Base-by-base conservation (phyloP, 495 filamentous ascomycete genomes). In the Podospora bellae-mahoneyi region DNA sequence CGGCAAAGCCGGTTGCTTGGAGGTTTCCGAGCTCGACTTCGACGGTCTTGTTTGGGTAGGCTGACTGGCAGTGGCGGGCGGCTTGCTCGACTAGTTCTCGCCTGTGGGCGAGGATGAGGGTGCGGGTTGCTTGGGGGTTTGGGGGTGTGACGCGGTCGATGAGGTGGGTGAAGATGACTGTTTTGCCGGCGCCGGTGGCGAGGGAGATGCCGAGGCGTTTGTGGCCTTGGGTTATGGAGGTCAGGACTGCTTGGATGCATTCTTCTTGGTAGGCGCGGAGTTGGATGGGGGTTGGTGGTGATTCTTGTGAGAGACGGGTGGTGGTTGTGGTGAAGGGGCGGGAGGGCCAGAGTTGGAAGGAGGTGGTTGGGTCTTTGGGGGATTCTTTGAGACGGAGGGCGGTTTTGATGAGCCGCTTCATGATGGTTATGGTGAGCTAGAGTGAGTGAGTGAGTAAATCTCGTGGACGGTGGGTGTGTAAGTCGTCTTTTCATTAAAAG, bases 71-170 rank as follows among this genome's bases (percentile, higher is more conserved):
- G 75, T 98, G 94, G 3, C 84, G 83, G 7, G 90, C 92, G 13
- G 95, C 95, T 80, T 99, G 95, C 72, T 98, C 92, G 48, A 97
- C 93, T n/a, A 99, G 89, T 78, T 99, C 95, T 53, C 89, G 88
- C 10, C 96, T 87, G 80, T 99, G 95, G 57, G 90, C 95, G 26
- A 99, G 82, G 68, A 99, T 97, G 68, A 99, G 84, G 0, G 93
- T 96, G 74, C 92, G 92, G 4, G 86, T 86, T 16, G 90, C 89
- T 44, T 70, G 60, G 39, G 84, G 75, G 58, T 83, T 79, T n/a
- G 76, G 81, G 6, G 89, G 78, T 63, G 83, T 80, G 62, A 97
- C 81, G 59, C 92, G 91, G 65, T 89, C 87, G 62, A 99, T 97
- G 10, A 99, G 84, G 69, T 97, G 92, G 5, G 94, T 98, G 82